Base-by-base conservation (phyloP, 306 rosid genomes). In the Biancaea sappan region DNA sequence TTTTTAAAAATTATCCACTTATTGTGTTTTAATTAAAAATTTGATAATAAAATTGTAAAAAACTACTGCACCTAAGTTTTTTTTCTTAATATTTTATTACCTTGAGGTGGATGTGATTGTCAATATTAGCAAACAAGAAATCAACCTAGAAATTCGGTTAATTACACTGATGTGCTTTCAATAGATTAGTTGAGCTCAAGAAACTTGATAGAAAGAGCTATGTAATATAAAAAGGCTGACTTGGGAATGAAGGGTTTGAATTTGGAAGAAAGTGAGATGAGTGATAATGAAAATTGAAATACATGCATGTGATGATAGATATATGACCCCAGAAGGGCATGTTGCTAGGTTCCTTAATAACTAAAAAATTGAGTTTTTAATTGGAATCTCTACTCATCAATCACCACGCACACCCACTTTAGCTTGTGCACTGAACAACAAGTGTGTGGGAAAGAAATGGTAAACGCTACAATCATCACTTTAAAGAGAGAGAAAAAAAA, bases 391-490 rank as follows among this genome's bases (percentile, higher is more conserved):
- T 8, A 18, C 46, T 32, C 67, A 32, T 16, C 67, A n/a, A 10
- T 41, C 81, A 26, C 58, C 51, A 40, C n/a, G n/a, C n/a, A n/a
- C n/a, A 44, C 22, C 67, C 34, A 47, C n/a, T n/a, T 65, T 53
- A 2, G 44, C 26, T 21, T 54, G 61, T 25, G 61, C 58, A 2
- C 40, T 32, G 12, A 18, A 19, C 0, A 35, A 18, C 12, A 37
- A 34, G 50, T 51, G 12, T 28, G 64, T 3, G 19, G 38, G 21
- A 29, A 15, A 10, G 4, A 66, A 44, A 57, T 57, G 50, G 63
- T 59, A 54, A 75, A 24, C 28, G 4, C 29, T 35, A 10, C 68
- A 4, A 35, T 35, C 47, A 7, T 37, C 38, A 28, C 63, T 57
- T 57, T 26, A 3, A 3, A 3, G 16, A 32, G 8, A 8, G 6